phyloP scores from a whole-genome alignment of 257 asterid species.

The Solanum phureja region DNA sequence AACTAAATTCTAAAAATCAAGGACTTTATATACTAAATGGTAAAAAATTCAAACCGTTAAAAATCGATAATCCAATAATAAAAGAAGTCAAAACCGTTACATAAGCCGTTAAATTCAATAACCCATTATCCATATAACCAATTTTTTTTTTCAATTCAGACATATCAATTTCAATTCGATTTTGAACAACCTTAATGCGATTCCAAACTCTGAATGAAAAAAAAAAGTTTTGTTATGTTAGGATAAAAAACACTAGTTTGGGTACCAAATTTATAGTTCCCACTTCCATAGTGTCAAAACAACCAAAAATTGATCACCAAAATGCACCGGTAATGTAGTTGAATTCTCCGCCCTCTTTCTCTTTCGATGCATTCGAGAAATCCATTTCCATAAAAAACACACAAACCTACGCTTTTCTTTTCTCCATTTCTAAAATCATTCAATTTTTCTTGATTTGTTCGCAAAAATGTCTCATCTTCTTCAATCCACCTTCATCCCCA shows the following conservation, averaged over 20 bases:
- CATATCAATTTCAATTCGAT: no score
- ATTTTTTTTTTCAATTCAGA: not conserved
- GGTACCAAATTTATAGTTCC: not conserved
- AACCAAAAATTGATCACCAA: not conserved
- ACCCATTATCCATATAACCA: not conserved
- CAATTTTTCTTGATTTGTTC: not conserved
- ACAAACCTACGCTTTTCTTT: not conserved
- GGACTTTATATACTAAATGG: no score
- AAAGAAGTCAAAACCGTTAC: not conserved
- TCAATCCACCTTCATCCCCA: slow-evolving; percentile 56
- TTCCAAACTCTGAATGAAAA: no score
- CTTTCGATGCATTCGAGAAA: slow-evolving; percentile 67
- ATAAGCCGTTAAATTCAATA: not conserved
- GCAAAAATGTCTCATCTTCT: slow-evolving; percentile 68
- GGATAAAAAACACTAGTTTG: not conserved
- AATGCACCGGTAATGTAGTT: slow-evolving; percentile 41
- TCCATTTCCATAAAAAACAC: not conserved
- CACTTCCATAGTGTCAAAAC: not conserved
- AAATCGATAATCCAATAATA: no score
- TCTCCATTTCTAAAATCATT: not conserved
- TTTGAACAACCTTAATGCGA: rapidly evolving
- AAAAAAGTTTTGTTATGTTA: no score
- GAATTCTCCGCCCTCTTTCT: slow-evolving; percentile 57
- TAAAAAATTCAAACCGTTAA: no score
- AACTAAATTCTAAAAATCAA: not conserved